phyloP scores from a whole-genome alignment of 2,329 filamentous ascomycete genomes.

The Alternaria consortialis region DNA sequence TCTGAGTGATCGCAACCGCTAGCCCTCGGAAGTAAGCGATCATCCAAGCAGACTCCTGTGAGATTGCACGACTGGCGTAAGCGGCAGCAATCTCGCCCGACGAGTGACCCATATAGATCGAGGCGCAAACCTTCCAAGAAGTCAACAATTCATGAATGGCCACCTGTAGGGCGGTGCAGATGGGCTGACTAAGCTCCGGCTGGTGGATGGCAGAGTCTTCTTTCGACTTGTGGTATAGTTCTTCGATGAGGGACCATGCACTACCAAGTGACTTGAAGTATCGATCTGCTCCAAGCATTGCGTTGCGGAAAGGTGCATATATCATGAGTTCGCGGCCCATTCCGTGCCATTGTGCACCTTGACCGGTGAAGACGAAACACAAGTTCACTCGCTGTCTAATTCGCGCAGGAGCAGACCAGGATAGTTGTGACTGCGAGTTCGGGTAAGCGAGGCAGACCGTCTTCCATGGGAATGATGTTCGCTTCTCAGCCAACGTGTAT shows the following conservation, averaged over 20 bases:
- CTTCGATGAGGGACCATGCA: constrained; percentile 24
- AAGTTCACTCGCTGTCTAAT: background rate
- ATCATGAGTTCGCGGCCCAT: constrained; percentile 37
- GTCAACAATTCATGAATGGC: constrained; percentile 29
- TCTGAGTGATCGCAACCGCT: constrained; percentile 38
- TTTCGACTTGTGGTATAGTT: constrained; percentile 16
- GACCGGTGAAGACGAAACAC: constrained; percentile 42
- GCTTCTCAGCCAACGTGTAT: constrained; percentile 17
- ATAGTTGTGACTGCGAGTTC: background rate
- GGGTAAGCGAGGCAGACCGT: background rate
- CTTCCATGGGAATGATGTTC: constrained; percentile 23
- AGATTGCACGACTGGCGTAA: constrained; percentile 28
- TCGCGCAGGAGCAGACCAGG: constrained; percentile 12
- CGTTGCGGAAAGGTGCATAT: constrained; percentile 20
- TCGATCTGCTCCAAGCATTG: constrained; percentile 17
- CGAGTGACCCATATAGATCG: constrained; percentile 40
- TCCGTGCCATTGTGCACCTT: constrained; percentile 40
- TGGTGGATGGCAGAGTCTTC: constrained; percentile 16
- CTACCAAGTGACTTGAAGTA: constrained; percentile 24
- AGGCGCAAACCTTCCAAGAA: constrained; percentile 24
- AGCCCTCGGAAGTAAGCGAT: constrained; percentile 27
- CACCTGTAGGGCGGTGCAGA: constrained; percentile 32
- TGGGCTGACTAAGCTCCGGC: constrained; percentile 30
- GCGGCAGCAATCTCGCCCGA: constrained; percentile 47
- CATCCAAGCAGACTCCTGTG: constrained; percentile 22